phyloP scores from a whole-genome alignment of 306 rosid genomes.

The Trifolium fragiferum region DNA sequence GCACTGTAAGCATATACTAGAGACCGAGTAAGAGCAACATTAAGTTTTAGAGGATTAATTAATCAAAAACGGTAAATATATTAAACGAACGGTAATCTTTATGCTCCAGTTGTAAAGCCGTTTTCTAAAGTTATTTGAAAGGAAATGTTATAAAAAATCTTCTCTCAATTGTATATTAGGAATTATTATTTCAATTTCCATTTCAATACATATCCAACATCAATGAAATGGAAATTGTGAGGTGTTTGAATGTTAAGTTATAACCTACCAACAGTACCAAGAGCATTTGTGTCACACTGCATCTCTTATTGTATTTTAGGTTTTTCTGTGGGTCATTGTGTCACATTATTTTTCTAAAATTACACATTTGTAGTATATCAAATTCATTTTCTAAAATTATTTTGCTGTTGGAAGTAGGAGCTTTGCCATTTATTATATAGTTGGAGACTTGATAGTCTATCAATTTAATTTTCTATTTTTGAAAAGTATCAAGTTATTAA shows the following conservation, averaged over 20 bases:
- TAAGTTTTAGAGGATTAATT: constrained; percentile 19
- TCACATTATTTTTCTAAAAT: background rate
- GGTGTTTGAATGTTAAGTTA: constrained; percentile 7
- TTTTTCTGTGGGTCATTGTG: background rate
- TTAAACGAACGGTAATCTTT: background rate
- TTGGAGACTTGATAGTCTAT: background rate
- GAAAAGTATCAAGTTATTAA: background rate
- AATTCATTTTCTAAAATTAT: too few species aligned
- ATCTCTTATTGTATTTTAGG: background rate
- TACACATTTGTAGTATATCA: background rate
- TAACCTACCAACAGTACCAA: background rate
- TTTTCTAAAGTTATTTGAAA: constrained; percentile 16
- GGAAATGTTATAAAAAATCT: constrained; percentile 29
- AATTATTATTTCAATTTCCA: background rate
- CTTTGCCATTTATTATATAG: background rate
- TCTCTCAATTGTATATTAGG: background rate
- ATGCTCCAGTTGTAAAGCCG: constrained; percentile 22
- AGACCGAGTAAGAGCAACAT: constrained; percentile 51
- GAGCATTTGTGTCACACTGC: background rate
- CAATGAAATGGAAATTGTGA: constrained; percentile 29
- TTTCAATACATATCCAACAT: constrained; percentile 3
- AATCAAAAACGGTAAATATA: background rate
- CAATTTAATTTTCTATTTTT: background rate
- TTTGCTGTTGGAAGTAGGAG: background rate
- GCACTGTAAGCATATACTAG: constrained; percentile 49